These are phyloP conservation scores for Hanseniaspora guilliermondii DNA, from an alignment of 805 yeast genomes.

Conservation along the genomic window DNA sequence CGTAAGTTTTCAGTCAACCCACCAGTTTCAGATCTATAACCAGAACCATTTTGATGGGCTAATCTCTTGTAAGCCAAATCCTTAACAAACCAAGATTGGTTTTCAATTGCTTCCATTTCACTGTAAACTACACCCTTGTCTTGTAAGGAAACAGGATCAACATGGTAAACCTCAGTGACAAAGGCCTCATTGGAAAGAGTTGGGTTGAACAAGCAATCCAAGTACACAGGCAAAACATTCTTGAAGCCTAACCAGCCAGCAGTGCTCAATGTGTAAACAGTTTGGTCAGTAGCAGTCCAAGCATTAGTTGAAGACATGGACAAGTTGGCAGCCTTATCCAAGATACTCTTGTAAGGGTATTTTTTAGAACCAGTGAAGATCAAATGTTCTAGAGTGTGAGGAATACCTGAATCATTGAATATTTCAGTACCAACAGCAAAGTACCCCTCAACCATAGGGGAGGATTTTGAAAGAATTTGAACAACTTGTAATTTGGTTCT, in stretches of 20 bases:
- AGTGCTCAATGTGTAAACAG: constrained; percentile 78
- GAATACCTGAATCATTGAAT: constrained; percentile 75
- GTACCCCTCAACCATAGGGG: constrained; percentile 85
- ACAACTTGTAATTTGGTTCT: constrained; percentile 77
- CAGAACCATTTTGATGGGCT: constrained; percentile 47
- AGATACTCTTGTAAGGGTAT: constrained; percentile 81
- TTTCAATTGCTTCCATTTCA: constrained; percentile 91
- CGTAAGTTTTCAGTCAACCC: constrained; percentile 73
- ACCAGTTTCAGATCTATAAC: constrained; percentile 89
- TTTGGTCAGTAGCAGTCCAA: constrained; percentile 93
- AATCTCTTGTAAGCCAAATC: constrained; percentile 48
- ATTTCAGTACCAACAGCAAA: constrained; percentile 94
- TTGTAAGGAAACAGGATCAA: constrained; percentile 68
- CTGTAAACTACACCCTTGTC: constrained; percentile 95
- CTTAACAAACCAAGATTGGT: constrained; percentile 57
- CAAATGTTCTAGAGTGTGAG: constrained; percentile 90
- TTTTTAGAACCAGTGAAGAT: constrained; percentile 86
- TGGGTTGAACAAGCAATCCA: constrained; percentile 78
- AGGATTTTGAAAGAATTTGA: constrained; percentile 54
- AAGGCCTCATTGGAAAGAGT: constrained; percentile 84
- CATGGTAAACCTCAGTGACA: constrained; percentile 85
- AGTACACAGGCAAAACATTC: constrained; percentile 68
- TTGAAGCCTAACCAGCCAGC: constrained; percentile 97
- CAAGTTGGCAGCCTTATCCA: constrained; percentile 75
- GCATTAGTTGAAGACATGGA: constrained; percentile 85